A percentile compares a stretch with the other conserved stretches of the same genome.
These are phyloP conservation scores for Straminergon stramineum DNA, from an alignment of 225 moss, liverwort and hornwort genomes.

Conservation along the genomic window DNA sequence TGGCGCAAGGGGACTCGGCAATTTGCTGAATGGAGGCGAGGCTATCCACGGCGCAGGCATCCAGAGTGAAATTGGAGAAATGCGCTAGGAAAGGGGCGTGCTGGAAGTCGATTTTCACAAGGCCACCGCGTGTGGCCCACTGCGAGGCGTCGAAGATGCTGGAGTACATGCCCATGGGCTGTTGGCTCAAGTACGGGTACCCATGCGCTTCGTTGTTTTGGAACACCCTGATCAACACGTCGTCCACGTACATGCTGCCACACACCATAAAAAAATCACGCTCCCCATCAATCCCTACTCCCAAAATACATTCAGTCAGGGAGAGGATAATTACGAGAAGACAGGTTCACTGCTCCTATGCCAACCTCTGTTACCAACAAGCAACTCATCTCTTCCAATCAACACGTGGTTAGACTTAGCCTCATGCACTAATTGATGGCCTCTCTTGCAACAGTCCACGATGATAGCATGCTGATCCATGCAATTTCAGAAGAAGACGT, in stretches of 20 bases:
- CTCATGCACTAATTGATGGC: neutral
- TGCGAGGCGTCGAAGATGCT: slow-evolving; percentile 57
- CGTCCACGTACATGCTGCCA: slow-evolving; percentile 68
- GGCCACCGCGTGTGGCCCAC: slow-evolving; percentile 69
- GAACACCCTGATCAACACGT: slow-evolving; percentile 50
- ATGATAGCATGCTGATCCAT: neutral
- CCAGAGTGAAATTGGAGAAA: slow-evolving; percentile 51
- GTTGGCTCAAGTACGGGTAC: slow-evolving; percentile 53
- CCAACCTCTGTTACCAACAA: neutral
- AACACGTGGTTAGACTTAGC: neutral
- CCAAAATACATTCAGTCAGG: neutral
- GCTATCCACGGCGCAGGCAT: slow-evolving; percentile 34
- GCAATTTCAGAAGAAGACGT: neutral
- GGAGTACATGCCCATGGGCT: slow-evolving; percentile 65
- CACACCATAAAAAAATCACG: neutral
- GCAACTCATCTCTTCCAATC: neutral
- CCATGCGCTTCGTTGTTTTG: slow-evolving; percentile 45
- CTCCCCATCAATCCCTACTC: neutral
- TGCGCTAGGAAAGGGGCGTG: slow-evolving; percentile 50
- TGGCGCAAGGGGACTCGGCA: slow-evolving; percentile 8
- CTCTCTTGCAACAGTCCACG: neutral
- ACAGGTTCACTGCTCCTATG: neutral
- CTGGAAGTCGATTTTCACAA: slow-evolving; percentile 38
- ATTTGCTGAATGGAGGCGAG: neutral
- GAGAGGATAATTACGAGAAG: neutral